Evolutionary conservation across 2,329 filamentous ascomycete species (phyloP), one percentile per base, ranked within the genome.

Genomic region (Ophiostoma fasciatum): DNA sequence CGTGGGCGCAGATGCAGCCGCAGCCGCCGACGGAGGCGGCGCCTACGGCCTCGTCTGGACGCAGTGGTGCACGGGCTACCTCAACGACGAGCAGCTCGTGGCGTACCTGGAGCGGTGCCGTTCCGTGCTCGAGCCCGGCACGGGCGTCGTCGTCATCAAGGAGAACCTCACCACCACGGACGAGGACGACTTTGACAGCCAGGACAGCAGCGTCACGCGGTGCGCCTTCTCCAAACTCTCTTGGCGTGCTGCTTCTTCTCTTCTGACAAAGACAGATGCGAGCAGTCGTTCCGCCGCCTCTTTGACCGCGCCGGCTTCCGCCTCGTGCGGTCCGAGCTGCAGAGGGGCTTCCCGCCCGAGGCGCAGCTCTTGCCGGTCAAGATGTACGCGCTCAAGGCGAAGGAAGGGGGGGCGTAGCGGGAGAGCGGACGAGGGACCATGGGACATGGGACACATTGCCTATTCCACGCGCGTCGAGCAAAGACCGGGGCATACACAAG

Each of bases 31-130:
- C 3, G 60, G 51, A 9, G 48, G 56, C 8, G 21, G 11, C 13
- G 53, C 58, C 33, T 94, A 94, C 55, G 79, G 87, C 51, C 55
- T 94, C 31, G 74, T 94, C 42, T 94, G 83, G 82, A 78, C 72
- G 35, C 87, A 94, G 56, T 94, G 87, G 85, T 94, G 85, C 55
- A 57, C 88, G 7, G 80, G 82, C 18, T 79, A 94, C 54, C 60
- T 94, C 37, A 84, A 71, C 0, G 84, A 94, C 51, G 57, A 56
- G 7, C 74, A 92, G 52, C 52, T 94, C 4, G 62, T 80, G 1
- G 60, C 59, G 3, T 93, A 78, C 49, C 56, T 94, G 13, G 47
- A 59, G 38, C 63, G 71, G 19, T 82, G 82, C 51, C 67, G 64
- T 32, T 46, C 54, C 0, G 55, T 49, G 20, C 46, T 63, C 22